A percentile compares a stretch with the other conserved stretches of the same genome.
Conservation (phyloP, 805 yeast species). For the Schwanniomyces occidentalis region DNA sequence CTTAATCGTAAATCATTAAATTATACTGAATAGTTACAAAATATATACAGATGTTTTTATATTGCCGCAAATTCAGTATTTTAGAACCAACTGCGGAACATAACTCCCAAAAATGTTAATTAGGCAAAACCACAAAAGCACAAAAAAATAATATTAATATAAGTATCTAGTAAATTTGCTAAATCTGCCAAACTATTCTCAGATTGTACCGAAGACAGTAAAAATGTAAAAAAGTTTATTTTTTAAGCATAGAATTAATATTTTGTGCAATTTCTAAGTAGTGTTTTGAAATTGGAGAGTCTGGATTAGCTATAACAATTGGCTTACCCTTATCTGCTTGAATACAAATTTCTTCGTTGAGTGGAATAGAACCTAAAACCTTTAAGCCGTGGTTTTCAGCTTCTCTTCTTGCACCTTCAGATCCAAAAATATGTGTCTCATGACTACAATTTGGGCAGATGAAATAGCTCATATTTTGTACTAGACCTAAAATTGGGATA, state of each 20-base stretch:
- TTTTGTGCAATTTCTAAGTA: constrained; percentile 50
- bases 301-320: constrained; percentile 46
- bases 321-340: constrained; percentile 70
- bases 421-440: constrained; percentile 73
- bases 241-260: not conserved
- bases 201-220: too few species aligned
- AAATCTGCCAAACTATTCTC: too few species aligned
- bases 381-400: constrained; percentile 48
- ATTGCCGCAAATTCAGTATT: too few species aligned
- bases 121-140: too few species aligned
- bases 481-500: constrained; percentile 73
- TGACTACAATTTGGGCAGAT: constrained; percentile 76
- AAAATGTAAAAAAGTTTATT: too few species aligned
- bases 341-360: constrained; percentile 57
- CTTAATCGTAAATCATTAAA: too few species aligned
- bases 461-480: constrained; percentile 80
- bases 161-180: too few species aligned
- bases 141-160: too few species aligned
- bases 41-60: too few species aligned
- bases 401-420: constrained; percentile 56
- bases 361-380: constrained; percentile 67
- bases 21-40: too few species aligned
- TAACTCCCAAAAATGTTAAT: too few species aligned
- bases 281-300: constrained; percentile 35
- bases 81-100: too few species aligned